Conservation (phyloP, 1,139 yeast species). For the Protomyces gravidus region DNA sequence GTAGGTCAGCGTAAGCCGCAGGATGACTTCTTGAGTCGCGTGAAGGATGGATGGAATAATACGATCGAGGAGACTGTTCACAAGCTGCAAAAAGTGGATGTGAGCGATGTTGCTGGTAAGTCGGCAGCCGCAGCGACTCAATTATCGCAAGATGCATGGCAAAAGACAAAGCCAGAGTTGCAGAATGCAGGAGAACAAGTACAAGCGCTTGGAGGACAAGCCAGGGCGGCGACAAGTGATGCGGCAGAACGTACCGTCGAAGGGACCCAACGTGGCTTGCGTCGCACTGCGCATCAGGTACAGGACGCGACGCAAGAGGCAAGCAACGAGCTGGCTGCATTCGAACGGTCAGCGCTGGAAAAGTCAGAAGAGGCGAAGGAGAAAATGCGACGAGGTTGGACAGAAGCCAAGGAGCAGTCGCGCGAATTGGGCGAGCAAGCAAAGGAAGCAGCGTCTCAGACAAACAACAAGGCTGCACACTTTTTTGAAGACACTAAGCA, state of each 20-base stretch:
- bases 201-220: neutral
- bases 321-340: constrained; percentile 6
- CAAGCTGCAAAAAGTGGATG: constrained; percentile 16
- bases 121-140: constrained; percentile 8
- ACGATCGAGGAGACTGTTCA: constrained; percentile 15
- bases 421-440: neutral
- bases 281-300: neutral
- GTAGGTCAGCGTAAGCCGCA: constrained; percentile 6
- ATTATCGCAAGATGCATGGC: constrained; percentile 5
- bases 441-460: neutral
- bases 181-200: constrained; percentile 7
- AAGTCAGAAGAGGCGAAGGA: constrained; percentile 13
- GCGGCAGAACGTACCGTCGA: constrained; percentile 8
- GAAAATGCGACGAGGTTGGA: neutral
- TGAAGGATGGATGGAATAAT: constrained; percentile 23
- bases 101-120: constrained; percentile 5
- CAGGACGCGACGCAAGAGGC: constrained; percentile 7
- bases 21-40: constrained; percentile 13
- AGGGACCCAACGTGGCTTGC: neutral
- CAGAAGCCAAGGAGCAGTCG: neutral
- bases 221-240: constrained; percentile 11
- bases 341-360: neutral
- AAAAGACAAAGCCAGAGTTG: constrained; percentile 11
- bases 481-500: neutral
- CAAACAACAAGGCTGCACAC: neutral